Conservation (phyloP, 371 early-diverging fungal species). For the Rhizopus delemar region DNA sequence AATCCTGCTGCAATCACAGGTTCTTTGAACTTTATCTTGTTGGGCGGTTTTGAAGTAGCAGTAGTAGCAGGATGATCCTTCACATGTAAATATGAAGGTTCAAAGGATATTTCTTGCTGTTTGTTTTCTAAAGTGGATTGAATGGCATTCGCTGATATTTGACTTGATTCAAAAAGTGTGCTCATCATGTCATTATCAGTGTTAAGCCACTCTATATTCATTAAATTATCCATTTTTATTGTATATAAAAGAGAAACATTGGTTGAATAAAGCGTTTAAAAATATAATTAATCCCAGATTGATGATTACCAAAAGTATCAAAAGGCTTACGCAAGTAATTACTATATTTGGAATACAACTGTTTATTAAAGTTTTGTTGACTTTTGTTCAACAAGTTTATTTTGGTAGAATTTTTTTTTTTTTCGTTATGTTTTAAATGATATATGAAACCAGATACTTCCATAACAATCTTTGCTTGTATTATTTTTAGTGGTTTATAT, state of each 20-base stretch:
- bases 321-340: too few species aligned
- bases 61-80: not conserved
- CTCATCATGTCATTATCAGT: not conserved
- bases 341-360: too few species aligned
- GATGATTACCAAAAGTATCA: too few species aligned
- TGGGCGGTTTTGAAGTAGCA: constrained; percentile 1
- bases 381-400: too few species aligned
- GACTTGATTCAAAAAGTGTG: not conserved
- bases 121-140: not conserved
- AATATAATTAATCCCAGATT: too few species aligned
- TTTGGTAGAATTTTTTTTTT: too few species aligned
- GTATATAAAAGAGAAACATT: not conserved
- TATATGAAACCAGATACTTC: too few species aligned
- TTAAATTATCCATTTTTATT: not conserved
- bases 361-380: too few species aligned
- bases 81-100: not conserved
- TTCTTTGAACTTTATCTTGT: constrained; percentile 18
- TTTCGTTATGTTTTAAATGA: too few species aligned
- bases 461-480: too few species aligned
- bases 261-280: too few species aligned
- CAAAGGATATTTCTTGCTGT: not conserved
- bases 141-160: not conserved
- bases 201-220: constrained; percentile 2
- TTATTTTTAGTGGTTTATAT: too few species aligned
- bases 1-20: constrained; percentile 27